Base-by-base conservation (phyloP, 768 basidiomycete species). In the Lentinula sp. region DNA sequence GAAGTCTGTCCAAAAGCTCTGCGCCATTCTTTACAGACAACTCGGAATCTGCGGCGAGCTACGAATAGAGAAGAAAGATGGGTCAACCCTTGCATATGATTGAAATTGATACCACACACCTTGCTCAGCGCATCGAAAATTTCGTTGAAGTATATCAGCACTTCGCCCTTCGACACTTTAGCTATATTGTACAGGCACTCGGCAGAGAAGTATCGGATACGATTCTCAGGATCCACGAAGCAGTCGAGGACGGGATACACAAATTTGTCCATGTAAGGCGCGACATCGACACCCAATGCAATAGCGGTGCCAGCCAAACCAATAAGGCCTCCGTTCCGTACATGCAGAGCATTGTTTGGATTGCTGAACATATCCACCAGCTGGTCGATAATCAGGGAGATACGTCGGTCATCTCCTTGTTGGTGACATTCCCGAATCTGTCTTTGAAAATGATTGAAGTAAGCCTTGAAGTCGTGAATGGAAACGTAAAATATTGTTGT, bases 181-280 rank as follows among this genome's bases (percentile, higher is more conserved):
- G 91, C 93, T 64, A 99, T 95, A 75, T 99, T 99, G 77, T 99
- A 99, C 64, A 99, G 76, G 69, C 95, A 96, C 71, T 99, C 97
- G 28, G 94, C 95, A 5, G 96, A 96, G 77, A 97, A 98, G 76
- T 98, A 99, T 48, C 94, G 85, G 62, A 98, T 93, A 70, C 94
- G 83, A 74, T 92, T 94, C 79, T 98, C 96, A 2, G 89, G 81
- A 72, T 99, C 97, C 63, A 88, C 85, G 73, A 99, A 97, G 74
- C 96, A 97, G 57, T 84, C 83, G 32, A 98, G 82, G 36, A 99
- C 81, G 2, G 93, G 89, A 46, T 89, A 87, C 39, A 97, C 83
- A 69, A 99, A 97, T 67, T 88, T 90, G 61, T 92, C 91, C 85
- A 98, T 91, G 76, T 95, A 95, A 6, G 93, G 91, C 7, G 95